Evolutionary conservation across 257 asterid species (phyloP).

Genomic region (Gentiana macrophylla): DNA sequence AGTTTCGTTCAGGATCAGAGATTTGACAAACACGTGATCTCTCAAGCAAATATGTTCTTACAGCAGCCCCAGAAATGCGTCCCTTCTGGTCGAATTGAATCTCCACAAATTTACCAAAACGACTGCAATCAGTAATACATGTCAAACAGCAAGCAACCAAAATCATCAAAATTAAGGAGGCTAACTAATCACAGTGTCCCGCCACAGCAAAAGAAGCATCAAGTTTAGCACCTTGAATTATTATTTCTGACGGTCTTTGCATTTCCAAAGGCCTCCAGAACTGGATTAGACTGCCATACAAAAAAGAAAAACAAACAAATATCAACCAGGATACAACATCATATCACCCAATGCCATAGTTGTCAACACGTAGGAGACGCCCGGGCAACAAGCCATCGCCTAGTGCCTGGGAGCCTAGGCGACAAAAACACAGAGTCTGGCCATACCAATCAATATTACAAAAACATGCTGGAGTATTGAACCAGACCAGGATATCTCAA

Average conservation of each 20-base stretch:
- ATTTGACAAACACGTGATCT: slow-evolving; percentile 98
- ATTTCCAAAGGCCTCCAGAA: slow-evolving; percentile 98
- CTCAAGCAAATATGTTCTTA: slow-evolving; percentile 96
- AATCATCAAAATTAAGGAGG: not conserved
- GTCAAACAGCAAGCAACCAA: not conserved
- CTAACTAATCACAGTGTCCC: not conserved
- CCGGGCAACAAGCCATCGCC: too few species aligned
- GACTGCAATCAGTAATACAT: slow-evolving; percentile 42
- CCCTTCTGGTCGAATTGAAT: slow-evolving; percentile 88
- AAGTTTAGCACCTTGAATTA: slow-evolving; percentile 64
- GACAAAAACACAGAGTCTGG: too few species aligned
- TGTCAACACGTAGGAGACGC: too few species aligned
- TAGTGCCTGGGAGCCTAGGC: too few species aligned
- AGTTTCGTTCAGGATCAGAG: slow-evolving; percentile 98
- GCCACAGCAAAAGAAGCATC: not conserved
- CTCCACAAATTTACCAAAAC: slow-evolving; percentile 98
- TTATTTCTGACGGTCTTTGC: slow-evolving; percentile 98
- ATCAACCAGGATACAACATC: not conserved
- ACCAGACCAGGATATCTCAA: too few species aligned
- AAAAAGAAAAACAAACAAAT: slow-evolving; percentile 1
- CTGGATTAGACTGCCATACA: slow-evolving; percentile 87
- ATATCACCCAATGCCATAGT: not conserved
- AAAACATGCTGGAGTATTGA: too few species aligned
- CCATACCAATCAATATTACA: too few species aligned
- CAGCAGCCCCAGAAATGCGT: slow-evolving; percentile 96